Conservation (phyloP, 768 basidiomycete species). For the Pleurotus sapidus region DNA sequence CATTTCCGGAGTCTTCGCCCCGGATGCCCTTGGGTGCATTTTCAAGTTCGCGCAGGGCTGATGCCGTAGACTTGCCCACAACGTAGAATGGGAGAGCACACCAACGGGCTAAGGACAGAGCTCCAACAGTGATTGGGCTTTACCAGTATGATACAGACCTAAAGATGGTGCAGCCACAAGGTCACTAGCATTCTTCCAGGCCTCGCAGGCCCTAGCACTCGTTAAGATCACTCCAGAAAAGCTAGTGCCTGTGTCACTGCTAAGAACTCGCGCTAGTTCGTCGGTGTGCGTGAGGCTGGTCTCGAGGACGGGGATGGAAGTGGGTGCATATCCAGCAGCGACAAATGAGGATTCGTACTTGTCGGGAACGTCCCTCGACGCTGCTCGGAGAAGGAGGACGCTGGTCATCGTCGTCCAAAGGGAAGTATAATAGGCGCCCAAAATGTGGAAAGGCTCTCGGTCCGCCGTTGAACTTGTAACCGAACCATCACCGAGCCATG, state of each 20-base stretch:
- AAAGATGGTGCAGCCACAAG: slow-evolving; percentile 6
- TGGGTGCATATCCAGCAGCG: slow-evolving; percentile 43
- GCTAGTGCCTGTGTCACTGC: slow-evolving; percentile 27
- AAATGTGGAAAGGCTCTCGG: background rate
- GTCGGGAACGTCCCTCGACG: slow-evolving; percentile 41
- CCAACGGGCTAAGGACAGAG: slow-evolving; percentile 41
- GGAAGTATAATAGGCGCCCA: slow-evolving; percentile 3
- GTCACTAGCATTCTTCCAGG: slow-evolving; percentile 48
- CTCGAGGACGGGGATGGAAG: slow-evolving; percentile 73
- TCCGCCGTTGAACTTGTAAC: background rate
- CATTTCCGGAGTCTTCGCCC: slow-evolving; percentile 54
- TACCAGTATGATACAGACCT: slow-evolving; percentile 6
- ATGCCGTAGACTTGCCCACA: slow-evolving; percentile 67
- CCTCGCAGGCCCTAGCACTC: slow-evolving; percentile 74
- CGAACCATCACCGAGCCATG: slow-evolving; percentile 23
- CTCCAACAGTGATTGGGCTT: slow-evolving; percentile 2
- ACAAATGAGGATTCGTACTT: slow-evolving; percentile 55
- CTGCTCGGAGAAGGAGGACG: slow-evolving; percentile 42
- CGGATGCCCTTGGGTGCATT: slow-evolving; percentile 29
- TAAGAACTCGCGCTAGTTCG: slow-evolving; percentile 39
- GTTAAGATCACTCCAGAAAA: slow-evolving; percentile 72
- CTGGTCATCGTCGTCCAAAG: slow-evolving; percentile 24
- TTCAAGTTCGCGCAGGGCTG: slow-evolving; percentile 36
- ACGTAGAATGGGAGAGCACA: slow-evolving; percentile 67
- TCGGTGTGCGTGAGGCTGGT: slow-evolving; percentile 53